A percentile compares a stretch with the other conserved stretches of the same genome.
phyloP scores from a whole-genome alignment of 352 stramenopile genomes.

The Phytophthora ohioensis region DNA sequence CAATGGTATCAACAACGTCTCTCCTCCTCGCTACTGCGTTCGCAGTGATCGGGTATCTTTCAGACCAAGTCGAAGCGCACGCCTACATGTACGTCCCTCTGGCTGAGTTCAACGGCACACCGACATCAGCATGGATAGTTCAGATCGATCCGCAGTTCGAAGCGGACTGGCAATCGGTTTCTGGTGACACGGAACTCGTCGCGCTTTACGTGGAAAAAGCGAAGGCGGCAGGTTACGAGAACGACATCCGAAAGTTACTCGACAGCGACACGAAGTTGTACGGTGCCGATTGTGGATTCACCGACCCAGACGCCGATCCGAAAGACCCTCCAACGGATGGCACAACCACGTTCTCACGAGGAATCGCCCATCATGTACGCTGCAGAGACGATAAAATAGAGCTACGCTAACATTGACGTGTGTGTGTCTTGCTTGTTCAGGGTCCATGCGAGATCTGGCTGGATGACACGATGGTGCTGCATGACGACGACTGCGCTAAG shows the following conservation, averaged over 20 bases:
- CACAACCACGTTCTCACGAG: conserved; percentile 25
- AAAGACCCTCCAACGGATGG: conserved; percentile 31
- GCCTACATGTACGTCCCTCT: conserved; percentile 41
- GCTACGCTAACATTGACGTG: not conserved
- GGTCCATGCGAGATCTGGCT: conserved; percentile 22
- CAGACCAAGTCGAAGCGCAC: conserved; percentile 17
- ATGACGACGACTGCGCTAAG: conserved; percentile 32
- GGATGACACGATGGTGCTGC: conserved; percentile 29
- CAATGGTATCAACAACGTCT: not conserved
- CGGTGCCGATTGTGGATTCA: conserved; percentile 38
- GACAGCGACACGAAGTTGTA: conserved; percentile 36
- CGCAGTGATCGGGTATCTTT: not conserved
- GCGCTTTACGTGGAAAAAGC: conserved; percentile 32
- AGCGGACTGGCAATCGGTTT: conserved; percentile 34
- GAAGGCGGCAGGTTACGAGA: conserved; percentile 18
- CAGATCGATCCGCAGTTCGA: conserved; percentile 41
- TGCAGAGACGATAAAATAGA: not conserved
- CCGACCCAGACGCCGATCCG: conserved; percentile 28
- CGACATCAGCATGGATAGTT: conserved; percentile 38
- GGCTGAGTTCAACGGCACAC: conserved; percentile 34
- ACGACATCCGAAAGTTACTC: conserved; percentile 33
- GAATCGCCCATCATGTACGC: conserved; percentile 18
- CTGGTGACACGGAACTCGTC: conserved; percentile 23
- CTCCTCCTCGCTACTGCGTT: not conserved
- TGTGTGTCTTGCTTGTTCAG: conserved; percentile 3